phyloP scores from a whole-genome alignment of 129 eudicot species.

The Calendula officinalis region DNA sequence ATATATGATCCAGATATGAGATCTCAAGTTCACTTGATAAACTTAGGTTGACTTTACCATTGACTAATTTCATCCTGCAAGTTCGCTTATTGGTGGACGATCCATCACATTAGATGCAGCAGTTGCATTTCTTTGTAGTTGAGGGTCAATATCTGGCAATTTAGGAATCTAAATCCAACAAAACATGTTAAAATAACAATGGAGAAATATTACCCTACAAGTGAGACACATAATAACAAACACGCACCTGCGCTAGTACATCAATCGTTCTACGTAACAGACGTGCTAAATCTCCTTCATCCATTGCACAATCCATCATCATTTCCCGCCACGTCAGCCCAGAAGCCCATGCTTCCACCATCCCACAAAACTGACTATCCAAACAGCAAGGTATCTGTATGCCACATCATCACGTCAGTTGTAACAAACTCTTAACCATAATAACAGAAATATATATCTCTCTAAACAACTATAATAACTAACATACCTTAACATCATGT shows the following conservation, averaged over 20 bases:
- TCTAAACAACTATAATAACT: constrained; percentile 12
- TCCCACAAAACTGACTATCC: constrained; percentile 95
- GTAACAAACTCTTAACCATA: not conserved
- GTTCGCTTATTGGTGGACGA: constrained; percentile 94
- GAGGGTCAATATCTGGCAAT: constrained; percentile 82
- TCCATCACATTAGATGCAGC: constrained; percentile 90
- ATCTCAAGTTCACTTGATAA: not conserved
- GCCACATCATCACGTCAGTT: constrained; percentile 18
- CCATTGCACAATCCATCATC: constrained; percentile 99
- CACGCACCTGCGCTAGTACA: constrained; percentile 77
- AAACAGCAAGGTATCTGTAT: constrained; percentile 87
- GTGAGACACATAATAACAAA: not conserved
- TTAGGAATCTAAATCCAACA: constrained; percentile 68
- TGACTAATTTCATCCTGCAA: constrained; percentile 57
- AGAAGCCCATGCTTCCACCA: constrained; percentile 99
- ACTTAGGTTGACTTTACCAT: not conserved
- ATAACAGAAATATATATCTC: not conserved
- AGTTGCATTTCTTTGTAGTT: constrained; percentile 74
- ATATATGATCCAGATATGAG: too few relatives aligned
- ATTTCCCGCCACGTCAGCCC: constrained; percentile 97
- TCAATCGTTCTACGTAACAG: constrained; percentile 86
- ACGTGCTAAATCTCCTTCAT: constrained; percentile 98
- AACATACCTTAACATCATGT: constrained; percentile 86
- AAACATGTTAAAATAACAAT: not conserved
- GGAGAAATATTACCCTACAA: not conserved